Evolutionary conservation across 108 stramenopile genomes (phyloP), one percentile per base, ranked within the genome.

Genomic region (Cyclostephanos tholiformis): DNA sequence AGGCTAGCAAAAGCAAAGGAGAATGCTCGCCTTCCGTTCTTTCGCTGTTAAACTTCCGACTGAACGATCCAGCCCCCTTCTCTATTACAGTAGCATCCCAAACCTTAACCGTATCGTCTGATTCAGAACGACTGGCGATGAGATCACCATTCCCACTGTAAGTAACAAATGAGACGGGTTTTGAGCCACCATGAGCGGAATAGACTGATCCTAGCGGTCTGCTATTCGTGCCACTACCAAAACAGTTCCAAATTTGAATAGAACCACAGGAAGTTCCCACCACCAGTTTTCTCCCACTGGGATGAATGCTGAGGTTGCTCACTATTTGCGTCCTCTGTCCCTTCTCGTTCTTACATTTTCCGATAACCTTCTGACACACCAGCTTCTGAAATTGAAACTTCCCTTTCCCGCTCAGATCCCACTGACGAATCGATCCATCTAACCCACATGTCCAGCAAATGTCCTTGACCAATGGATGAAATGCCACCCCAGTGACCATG

Each of bases 391-490:
- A 95, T 57, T 86, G 72, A 10, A 87, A 83, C 69, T 91, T 92
- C 14, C 91, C 91, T 43, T 70, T 80, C 16, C 85, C 87, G 59
- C 86, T 80, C 12, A 97, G 41, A 77, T 97, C 91, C 97, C 97
- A 97, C 19, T 93, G 60, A 57, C 95, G 71, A 19, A 88, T 85
- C 22, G 83, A 85, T 56, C 97, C 95, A 85, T 97, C 97, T 38
- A 87, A 52, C 19, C 92, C 83, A 20, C 88, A 82, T 7, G 94
- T 92, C 69, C 88, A 76, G 43, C 91, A 90, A 29, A 84, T 76
- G 53, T 91, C 84, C 62, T 86, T 67, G 12, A 93, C 90, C 46
- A 93, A 65, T 23, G 97, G 95, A 76, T 97, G 92, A 90, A 95
- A 97, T 26, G 67, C 80, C 4, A 94, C 93, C 2, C 88, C 89